A percentile compares a stretch with the other conserved stretches of the same genome.
These are phyloP conservation scores for Albizia julibrissin DNA, from an alignment of 306 rosid species.

Conservation along the genomic window DNA sequence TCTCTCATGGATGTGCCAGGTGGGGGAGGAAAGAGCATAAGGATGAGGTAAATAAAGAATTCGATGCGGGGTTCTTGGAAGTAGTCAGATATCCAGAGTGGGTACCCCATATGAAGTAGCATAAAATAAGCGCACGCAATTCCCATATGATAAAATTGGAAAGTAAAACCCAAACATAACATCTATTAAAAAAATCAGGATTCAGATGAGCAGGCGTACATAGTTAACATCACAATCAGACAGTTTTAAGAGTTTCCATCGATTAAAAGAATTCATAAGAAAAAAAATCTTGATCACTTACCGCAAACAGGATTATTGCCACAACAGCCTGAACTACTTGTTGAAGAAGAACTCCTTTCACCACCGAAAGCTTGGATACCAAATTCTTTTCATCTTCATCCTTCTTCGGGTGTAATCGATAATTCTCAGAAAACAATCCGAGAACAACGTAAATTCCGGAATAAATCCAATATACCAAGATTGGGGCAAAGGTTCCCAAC, in stretches of 20 bases:
- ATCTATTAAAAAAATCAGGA: not conserved
- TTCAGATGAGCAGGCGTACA: too few relatives aligned
- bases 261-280: not conserved
- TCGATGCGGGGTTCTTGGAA: too few relatives aligned
- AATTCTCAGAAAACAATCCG: slow-evolving; percentile 62
- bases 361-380: slow-evolving; percentile 76
- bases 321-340: slow-evolving; percentile 84
- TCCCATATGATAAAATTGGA: not conserved
- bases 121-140: not conserved
- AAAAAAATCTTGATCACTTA: slow-evolving; percentile 21
- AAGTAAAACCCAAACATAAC: not conserved
- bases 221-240: not conserved
- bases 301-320: slow-evolving; percentile 78
- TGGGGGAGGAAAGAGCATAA: too few relatives aligned
- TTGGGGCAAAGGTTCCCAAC: slow-evolving; percentile 84
- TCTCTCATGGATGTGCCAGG: too few relatives aligned
- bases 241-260: not conserved
- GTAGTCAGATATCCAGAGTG: too few relatives aligned
- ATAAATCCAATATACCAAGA: slow-evolving; percentile 78
- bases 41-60: too few relatives aligned
- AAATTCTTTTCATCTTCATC: slow-evolving; percentile 93
- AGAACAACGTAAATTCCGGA: slow-evolving; percentile 76
- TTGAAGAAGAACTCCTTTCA: slow-evolving; percentile 88
- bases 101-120: not conserved
- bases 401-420: slow-evolving; percentile 72